Base-by-base conservation (phyloP, 1,284 basidiomycete genomes). In the Naganishia liquefaciens region DNA sequence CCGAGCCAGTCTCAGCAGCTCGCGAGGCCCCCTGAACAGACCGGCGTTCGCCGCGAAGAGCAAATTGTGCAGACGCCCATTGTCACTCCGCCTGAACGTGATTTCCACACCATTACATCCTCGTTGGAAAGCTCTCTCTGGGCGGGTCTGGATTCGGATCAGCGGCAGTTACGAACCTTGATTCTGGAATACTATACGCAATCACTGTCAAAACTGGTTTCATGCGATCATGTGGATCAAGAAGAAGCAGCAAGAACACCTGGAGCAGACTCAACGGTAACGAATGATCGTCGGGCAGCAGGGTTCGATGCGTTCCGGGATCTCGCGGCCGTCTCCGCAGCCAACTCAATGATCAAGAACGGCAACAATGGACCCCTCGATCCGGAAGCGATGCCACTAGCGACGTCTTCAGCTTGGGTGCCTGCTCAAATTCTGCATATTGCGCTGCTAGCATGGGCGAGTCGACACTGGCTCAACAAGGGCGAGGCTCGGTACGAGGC, bases 381-480 rank as follows among this genome's bases (percentile, higher is more conserved):
- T 4, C 49, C 17, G 2, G 25, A 25, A 13, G 10, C 11, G 28
- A 21, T 13, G 15, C 37, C 23, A 1, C 21, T 23, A 19, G 11
- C 7, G 13, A 17, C 33, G 3, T 49, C 57, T 25, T 19, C 46
- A 40, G 46, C 33, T 6, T 60, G 30, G 57, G 25, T 19, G 10
- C 67, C 69, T 0, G 72, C 72, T 25, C 68, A 70, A 37, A 71
- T 69, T 2, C 57, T 75, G 9, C 73, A 74, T 54, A 65, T 73
- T 4, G 70, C 70, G 44, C 70, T 74, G 19, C 65, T 75, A 19
- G 73, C 73, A 19, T 74, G 73, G 73, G 71, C 73, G 9, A 73
- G 71, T 23, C 62, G 72, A 13, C 74, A 75, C 52, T 70, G 72
- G 69, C 70, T 72, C 28, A 75, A 75, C 61, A 57, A 65, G 40